Base-by-base conservation (phyloP, 768 basidiomycete species). In the Boletus rex-veris region DNA sequence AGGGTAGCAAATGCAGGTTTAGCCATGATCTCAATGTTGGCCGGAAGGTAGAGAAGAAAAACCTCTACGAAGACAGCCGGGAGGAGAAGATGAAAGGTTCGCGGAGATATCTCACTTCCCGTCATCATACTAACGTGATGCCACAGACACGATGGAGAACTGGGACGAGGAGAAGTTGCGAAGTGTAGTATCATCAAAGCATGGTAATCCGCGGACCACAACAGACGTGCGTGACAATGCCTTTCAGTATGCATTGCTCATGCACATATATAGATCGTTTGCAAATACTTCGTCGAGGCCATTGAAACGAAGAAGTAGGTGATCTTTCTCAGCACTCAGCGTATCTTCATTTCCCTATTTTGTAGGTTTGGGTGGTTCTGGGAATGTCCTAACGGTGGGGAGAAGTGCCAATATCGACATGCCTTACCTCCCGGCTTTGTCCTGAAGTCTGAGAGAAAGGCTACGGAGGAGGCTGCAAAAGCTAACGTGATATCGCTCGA, bases 161-260 rank as follows among this genome's bases (percentile, higher is more conserved):
- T 99, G 97, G 97, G 93, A 97, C 72, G 90, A 98, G 56, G 93
- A 86, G 64, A 98, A 98, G 73, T 75, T 99, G 52, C 79, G 84
- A 37, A 83, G 74, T n/a, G 97, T 98, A 52, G 92, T 98, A 1
- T 61, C 84, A 16, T 88, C 86, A 10, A 95, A 93, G 71, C 80
- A 84, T 57, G 95, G 95, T 26, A 97, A 95, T 72, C 92, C 91
- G 47, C 81, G 86, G 60, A 96, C 91, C 24, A 88, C 86, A 3
- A 98, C 96, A 36, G 96, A 98, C 66, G 92, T 93, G 63, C 53
- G 78, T 69, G 26, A 46, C 38, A 42, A 37, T 46, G 45, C 9
- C 21, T n/a, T 35, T 55, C 21, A 45, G 47, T 45, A 21, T 40
- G 21, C 37, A 45, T 31, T 52, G 33, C 45, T 65, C 40, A 63